A percentile compares a stretch with the other conserved stretches of the same genome.
phyloP scores from a whole-genome alignment of 306 rosid genomes.

The Castanospermum australe region DNA sequence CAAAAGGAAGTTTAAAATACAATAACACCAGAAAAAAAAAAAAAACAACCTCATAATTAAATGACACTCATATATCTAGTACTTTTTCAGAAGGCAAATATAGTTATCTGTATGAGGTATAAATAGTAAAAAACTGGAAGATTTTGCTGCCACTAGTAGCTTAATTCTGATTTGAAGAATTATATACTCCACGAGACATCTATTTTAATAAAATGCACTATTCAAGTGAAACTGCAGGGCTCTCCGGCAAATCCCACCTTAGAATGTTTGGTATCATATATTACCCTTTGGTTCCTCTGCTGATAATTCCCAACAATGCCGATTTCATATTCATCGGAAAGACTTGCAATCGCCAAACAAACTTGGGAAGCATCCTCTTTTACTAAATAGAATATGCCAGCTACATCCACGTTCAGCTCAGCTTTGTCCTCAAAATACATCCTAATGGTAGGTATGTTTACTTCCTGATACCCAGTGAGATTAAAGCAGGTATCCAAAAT shows the following conservation, averaged over 20 bases:
- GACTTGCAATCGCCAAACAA: constrained; percentile 80
- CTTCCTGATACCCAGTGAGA: constrained; percentile 55
- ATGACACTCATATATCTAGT: background rate
- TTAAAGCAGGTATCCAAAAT: constrained; percentile 80
- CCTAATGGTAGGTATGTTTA: constrained; percentile 52
- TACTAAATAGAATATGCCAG: constrained; percentile 53
- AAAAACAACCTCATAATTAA: background rate
- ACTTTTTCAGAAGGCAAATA: background rate
- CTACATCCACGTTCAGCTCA: constrained; percentile 59
- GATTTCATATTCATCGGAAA: constrained; percentile 49
- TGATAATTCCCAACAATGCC: constrained; percentile 80
- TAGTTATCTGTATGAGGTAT: constrained; percentile 17
- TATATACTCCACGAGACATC: constrained; percentile 1
- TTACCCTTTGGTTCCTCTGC: constrained; percentile 90
- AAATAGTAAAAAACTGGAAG: background rate
- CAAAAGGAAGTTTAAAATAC: background rate
- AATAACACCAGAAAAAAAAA: background rate
- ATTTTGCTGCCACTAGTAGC: constrained; percentile 26
- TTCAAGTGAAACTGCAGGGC: constrained; percentile 59
- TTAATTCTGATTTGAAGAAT: constrained; percentile 28
- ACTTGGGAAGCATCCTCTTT: constrained; percentile 73
- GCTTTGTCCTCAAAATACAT: constrained; percentile 66
- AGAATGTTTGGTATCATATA: constrained; percentile 66
- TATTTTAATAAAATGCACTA: background rate
- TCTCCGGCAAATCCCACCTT: constrained; percentile 80